Conservation (phyloP, 2,329 filamentous ascomycete species). For the Basipetospora chlamydospora region DNA sequence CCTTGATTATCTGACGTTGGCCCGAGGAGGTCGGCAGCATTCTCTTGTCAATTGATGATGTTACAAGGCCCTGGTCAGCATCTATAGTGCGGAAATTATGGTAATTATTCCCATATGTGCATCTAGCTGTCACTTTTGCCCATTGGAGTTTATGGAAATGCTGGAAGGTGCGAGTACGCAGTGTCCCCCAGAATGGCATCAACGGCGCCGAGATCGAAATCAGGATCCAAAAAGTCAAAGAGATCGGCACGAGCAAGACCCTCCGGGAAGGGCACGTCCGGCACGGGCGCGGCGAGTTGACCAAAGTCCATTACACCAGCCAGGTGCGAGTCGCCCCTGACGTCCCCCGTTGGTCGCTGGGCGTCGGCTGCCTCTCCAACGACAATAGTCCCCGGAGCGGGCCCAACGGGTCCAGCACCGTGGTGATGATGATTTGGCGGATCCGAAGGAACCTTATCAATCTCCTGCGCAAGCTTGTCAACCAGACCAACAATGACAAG, state of each 20-base stretch:
- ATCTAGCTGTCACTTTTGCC: no score
- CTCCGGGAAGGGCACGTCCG: constrained; percentile 1
- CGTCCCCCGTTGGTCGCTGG: neutral
- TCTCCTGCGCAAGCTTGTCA: constrained; percentile 44
- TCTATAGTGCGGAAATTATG: no score
- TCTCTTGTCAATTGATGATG: no score
- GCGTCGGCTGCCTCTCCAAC: neutral
- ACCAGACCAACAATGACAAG: constrained; percentile 32
- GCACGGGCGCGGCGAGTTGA: no score
- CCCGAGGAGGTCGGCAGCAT: no score
- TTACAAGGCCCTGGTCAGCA: no score
- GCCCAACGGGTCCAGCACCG: neutral
- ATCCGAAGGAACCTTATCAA: constrained; percentile 40
- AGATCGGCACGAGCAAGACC: neutral
- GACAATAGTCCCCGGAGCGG: neutral
- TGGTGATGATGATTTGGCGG: no score
- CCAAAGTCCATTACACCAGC: neutral
- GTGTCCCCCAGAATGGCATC: neutral
- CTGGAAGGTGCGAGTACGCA: constrained; percentile 10
- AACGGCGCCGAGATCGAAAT: constrained; percentile 1
- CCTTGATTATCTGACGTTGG: no score
- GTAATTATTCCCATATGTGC: no score
- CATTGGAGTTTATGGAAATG: no score
- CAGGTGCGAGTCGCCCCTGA: neutral
- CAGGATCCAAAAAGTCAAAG: constrained; percentile 1